phyloP scores from a whole-genome alignment of 1,284 basidiomycete species.

The Termitomyces sp. region DNA sequence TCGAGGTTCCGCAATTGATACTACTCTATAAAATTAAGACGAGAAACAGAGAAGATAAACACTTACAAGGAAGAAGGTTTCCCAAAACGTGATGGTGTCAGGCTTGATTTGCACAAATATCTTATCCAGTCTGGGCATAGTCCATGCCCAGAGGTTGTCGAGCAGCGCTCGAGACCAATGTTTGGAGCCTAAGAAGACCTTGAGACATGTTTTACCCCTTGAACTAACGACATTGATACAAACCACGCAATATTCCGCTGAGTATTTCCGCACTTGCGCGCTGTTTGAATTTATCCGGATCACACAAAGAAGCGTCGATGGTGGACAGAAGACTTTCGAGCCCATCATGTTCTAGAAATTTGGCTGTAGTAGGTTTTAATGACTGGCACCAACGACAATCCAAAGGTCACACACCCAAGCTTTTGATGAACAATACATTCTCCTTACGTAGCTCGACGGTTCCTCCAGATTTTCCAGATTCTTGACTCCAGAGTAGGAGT shows the following conservation, averaged over 20 bases:
- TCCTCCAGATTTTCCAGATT: slow-evolving; percentile 51
- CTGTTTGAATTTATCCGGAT: slow-evolving; percentile 86
- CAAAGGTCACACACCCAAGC: slow-evolving; percentile 44
- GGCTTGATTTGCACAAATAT: slow-evolving; percentile 81
- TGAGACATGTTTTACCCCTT: slow-evolving; percentile 6
- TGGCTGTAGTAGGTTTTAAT: slow-evolving; percentile 39
- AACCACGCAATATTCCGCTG: slow-evolving; percentile 68
- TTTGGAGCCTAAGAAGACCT: slow-evolving; percentile 63
- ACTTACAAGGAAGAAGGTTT: slow-evolving; percentile 54
- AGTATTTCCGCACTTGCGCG: slow-evolving; percentile 87
- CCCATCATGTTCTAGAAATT: slow-evolving; percentile 57
- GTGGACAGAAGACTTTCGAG: slow-evolving; percentile 50
- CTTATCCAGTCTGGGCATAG: slow-evolving; percentile 59
- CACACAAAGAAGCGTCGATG: slow-evolving; percentile 59
- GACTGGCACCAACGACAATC: background rate
- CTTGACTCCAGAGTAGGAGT: slow-evolving; percentile 65
- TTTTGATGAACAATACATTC: slow-evolving; percentile 65
- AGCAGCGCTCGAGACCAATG: slow-evolving; percentile 76
- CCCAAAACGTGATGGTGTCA: slow-evolving; percentile 78
- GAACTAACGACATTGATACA: background rate
- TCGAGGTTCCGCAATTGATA: slow-evolving; percentile 73
- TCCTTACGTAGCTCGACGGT: slow-evolving; percentile 58
- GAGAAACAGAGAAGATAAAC: slow-evolving; percentile 3
- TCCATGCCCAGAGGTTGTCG: slow-evolving; percentile 78
- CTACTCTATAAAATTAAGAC: slow-evolving; percentile 32